Evolutionary conservation across 306 rosid species (phyloP), one percentile per base, ranked within the genome.

Genomic region (Macrotyloma uniflorum): DNA sequence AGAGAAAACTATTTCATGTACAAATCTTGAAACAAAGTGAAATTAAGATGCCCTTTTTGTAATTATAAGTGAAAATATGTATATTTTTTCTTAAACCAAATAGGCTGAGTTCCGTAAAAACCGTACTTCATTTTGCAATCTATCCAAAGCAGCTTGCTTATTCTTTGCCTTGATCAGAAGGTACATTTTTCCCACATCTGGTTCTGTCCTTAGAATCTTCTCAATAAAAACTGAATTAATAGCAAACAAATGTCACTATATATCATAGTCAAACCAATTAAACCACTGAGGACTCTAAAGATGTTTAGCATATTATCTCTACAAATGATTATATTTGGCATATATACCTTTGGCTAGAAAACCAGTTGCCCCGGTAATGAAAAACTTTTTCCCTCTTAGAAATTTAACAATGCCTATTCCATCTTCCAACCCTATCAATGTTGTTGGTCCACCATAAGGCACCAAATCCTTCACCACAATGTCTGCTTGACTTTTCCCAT

Each of bases 331-430:
- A 55, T 16, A 65, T 32, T 66, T 42, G 16, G 15, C 32, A 12
- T 6, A 15, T 8, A 24, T 54, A 92, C 98, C 97, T 88, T 95
- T 95, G 1, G 93, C 98, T 11, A 95, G 97, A 88, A 95, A 95
- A 12, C 98, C 98, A 30, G 98, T 95, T 54, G 90, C 91, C 15
- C 98, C 98, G 67, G 98, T 95, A 20, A 95, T 66, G 47, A 95
- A 89, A 75, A 92, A 91, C 63, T 80, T 83, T 80, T 91, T 95
- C 33, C 97, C 98, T 83, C 77, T 82, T 19, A 95, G 90, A 82
- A 92, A 92, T 22, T 89, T 91, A 50, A 87, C 88, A 80, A 95
- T 95, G 23, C 98, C 98, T 68, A 91, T 82, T 36, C 94, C 98
- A 33, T 90, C 91, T 82, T 85, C 86, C 79, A 89, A 68, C 26